phyloP scores from a whole-genome alignment of 139 green algal genomes.

The Nannochloris sp. region DNA sequence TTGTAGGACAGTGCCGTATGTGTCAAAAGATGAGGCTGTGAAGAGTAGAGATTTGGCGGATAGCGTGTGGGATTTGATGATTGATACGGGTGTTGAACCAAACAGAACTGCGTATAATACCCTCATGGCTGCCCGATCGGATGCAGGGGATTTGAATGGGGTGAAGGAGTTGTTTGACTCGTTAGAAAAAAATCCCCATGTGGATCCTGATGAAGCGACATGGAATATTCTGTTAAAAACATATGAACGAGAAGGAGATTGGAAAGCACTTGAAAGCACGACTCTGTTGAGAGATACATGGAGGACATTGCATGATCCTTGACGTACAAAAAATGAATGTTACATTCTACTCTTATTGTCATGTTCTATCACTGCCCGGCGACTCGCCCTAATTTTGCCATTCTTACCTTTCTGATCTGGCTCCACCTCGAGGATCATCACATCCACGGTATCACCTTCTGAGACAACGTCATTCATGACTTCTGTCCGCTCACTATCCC shows the following conservation, averaged over 20 bases:
- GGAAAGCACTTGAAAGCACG: not conserved
- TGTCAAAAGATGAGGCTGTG: not conserved
- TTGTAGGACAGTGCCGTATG: slow-evolving; percentile 2
- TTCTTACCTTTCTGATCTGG: slow-evolving; percentile 3
- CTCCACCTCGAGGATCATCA: slow-evolving; percentile 57
- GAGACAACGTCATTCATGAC: slow-evolving; percentile 36
- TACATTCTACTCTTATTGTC: not conserved
- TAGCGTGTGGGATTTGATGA: not conserved
- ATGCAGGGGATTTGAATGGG: slow-evolving; percentile 7
- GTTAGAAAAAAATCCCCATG: not conserved
- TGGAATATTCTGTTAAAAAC: slow-evolving; percentile 3
- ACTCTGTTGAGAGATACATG: not conserved
- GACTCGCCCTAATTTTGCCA: slow-evolving; percentile 16
- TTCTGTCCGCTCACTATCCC: slow-evolving; percentile 30
- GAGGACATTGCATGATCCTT: slow-evolving; percentile 1
- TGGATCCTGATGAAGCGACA: slow-evolving; percentile 6
- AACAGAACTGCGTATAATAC: slow-evolving; percentile 7
- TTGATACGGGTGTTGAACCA: not conserved
- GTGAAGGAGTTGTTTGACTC: not conserved
- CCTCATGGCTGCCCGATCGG: not conserved
- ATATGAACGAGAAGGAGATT: not conserved
- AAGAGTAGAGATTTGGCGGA: not conserved
- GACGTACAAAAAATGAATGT: not conserved
- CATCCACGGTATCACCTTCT: slow-evolving; percentile 67
- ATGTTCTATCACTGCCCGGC: slow-evolving; percentile 7